phyloP scores from a whole-genome alignment of 306 rosid genomes.

The Morella rubra region DNA sequence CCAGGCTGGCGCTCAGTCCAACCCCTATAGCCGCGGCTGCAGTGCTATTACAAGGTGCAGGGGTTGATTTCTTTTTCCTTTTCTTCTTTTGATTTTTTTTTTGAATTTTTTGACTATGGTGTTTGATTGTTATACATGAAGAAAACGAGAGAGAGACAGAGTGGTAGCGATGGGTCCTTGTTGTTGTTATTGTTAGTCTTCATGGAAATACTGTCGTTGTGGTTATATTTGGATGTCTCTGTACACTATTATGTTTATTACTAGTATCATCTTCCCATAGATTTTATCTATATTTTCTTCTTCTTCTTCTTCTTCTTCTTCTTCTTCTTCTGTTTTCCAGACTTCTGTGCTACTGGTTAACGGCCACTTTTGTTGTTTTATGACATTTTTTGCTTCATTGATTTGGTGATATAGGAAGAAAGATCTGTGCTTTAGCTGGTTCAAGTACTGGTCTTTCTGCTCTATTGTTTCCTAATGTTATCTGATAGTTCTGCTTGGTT shows the following conservation, averaged over 20 bases:
- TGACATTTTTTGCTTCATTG: not conserved
- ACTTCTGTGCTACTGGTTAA: not conserved
- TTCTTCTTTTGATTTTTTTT: not conserved
- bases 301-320: no score
- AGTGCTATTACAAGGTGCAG: conserved; percentile 92
- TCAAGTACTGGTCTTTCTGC: not conserved
- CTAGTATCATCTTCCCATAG: not conserved
- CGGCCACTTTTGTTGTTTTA: not conserved
- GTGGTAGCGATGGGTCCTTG: conserved; percentile 6
- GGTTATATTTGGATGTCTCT: conserved; percentile 25
- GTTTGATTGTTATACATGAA: conserved; percentile 49
- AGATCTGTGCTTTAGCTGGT: not conserved
- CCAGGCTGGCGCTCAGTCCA: conserved; percentile 84
- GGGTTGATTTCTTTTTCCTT: conserved; percentile 40
- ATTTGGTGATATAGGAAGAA: not conserved
- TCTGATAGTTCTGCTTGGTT: not conserved
- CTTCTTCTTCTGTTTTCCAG: no score
- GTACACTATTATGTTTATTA: conserved; percentile 21
- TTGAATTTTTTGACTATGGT: conserved; percentile 17
- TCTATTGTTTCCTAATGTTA: not conserved
- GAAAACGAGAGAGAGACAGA: conserved; percentile 10
- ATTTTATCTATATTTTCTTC: not conserved
- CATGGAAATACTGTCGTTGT: conserved; percentile 13
- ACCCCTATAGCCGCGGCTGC: conserved; percentile 93
- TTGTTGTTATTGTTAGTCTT: no score